Conservation (phyloP, 495 filamentous ascomycete genomes). For the Annulohypoxylon moriforme region DNA sequence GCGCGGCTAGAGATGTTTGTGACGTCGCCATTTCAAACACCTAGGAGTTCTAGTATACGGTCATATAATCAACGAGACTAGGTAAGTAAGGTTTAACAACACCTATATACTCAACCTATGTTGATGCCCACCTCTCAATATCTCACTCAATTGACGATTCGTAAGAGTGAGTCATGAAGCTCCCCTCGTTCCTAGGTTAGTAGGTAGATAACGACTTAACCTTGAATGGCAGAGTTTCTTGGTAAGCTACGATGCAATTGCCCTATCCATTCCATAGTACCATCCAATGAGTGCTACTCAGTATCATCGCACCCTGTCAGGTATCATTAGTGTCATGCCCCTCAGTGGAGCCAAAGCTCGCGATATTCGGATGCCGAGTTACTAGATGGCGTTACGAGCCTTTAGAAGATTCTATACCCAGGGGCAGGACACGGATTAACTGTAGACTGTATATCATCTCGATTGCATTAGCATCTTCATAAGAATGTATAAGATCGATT, state of each 20-base stretch:
- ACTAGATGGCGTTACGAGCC: too few species aligned
- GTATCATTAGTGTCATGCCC: background rate
- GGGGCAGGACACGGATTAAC: too few species aligned
- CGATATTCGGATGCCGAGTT: constrained; percentile 5
- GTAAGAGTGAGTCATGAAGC: background rate
- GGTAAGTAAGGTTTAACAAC: background rate
- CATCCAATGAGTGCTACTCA: background rate
- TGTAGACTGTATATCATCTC: too few species aligned
- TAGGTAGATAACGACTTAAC: background rate
- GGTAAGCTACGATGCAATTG: background rate
- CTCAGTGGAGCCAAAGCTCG: constrained; percentile 15
- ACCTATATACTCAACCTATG: background rate
- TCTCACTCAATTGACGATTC: background rate
- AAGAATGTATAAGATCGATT: too few species aligned
- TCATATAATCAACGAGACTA: background rate
- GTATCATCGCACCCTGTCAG: background rate
- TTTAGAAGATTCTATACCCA: too few species aligned
- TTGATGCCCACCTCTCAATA: background rate
- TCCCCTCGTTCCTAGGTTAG: background rate
- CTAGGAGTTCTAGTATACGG: background rate
- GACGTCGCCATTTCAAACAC: constrained; percentile 25
- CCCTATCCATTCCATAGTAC: background rate
- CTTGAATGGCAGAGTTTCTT: background rate
- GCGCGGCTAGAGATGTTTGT: constrained; percentile 20
- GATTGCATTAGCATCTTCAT: too few species aligned